Conservation (phyloP, 208 protist genomes). For the Naegleria lovaniensis region DNA sequence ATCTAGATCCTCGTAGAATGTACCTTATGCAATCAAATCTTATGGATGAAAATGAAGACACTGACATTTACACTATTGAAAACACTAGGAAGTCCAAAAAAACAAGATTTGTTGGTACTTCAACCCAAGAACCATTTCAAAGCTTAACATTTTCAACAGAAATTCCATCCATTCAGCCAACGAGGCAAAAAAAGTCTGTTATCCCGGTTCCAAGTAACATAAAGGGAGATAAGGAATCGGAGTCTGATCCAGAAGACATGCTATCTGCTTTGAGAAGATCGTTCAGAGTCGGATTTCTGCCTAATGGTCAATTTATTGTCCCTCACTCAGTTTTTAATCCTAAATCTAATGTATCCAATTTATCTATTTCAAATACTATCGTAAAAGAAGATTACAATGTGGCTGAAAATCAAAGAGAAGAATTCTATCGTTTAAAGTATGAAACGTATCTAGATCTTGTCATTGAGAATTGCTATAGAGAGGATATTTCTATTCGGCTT, state of each 20-base stretch:
- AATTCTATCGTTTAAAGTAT: background rate
- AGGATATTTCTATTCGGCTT: background rate
- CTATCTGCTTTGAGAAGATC: background rate
- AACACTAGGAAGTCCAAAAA: background rate
- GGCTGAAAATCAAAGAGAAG: background rate
- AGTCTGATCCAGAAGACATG: background rate
- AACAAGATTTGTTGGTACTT: background rate
- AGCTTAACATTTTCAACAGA: background rate
- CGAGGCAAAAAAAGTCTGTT: background rate
- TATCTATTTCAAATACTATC: background rate
- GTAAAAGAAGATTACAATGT: background rate
- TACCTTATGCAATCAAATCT: background rate
- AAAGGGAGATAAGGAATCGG: background rate
- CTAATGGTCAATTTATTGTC: background rate
- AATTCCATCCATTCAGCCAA: background rate
- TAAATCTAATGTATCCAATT: background rate
- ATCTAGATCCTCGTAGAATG: background rate
- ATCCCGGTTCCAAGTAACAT: background rate
- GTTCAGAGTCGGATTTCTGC: background rate
- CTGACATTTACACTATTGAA: background rate
- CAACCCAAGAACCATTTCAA: background rate
- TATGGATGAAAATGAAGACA: background rate
- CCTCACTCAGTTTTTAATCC: background rate
- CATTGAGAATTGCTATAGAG: background rate
- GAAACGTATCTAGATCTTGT: background rate